Conservation (phyloP, 106 monocot genomes). For the Acanthochlamys bracteata region DNA sequence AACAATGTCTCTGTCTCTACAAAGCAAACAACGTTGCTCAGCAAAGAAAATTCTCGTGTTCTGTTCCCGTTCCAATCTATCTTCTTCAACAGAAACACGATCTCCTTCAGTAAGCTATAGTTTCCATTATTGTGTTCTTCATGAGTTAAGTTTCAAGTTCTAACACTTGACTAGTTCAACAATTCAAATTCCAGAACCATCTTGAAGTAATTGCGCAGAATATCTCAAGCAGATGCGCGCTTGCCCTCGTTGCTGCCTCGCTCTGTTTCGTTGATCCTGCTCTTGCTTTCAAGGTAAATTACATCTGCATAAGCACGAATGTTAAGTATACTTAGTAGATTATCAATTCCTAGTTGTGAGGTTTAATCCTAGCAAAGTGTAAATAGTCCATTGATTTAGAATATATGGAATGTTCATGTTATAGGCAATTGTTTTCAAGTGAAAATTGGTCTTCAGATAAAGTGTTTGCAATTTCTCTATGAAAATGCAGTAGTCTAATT, state of each 20-base stretch:
- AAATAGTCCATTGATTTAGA: no score
- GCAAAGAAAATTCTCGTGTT: no score
- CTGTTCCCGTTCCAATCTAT: no score
- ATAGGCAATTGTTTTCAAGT: no score
- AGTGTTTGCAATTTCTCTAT: no score
- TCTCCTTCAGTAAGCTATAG: neutral
- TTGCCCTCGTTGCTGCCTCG: slow-evolving; percentile 39
- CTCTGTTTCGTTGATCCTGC: slow-evolving; percentile 55
- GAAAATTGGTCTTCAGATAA: no score
- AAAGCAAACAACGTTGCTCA: no score
- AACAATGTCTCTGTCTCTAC: no score
- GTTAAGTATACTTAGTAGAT: neutral
- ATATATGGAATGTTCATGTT: no score
- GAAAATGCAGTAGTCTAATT: no score
- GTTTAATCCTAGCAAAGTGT: no score
- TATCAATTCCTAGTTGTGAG: neutral
- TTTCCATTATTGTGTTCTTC: neutral
- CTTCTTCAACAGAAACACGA: neutral
- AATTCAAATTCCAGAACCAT: neutral
- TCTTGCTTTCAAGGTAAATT: slow-evolving; percentile 51
- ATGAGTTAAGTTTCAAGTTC: neutral
- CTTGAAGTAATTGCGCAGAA: neutral
- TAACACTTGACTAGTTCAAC: neutral
- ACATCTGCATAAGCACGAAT: neutral
- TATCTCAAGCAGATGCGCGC: slow-evolving; percentile 9